Evolutionary conservation across 352 stramenopile species (phyloP).

Genomic region (Phytophthora kernoviae): DNA sequence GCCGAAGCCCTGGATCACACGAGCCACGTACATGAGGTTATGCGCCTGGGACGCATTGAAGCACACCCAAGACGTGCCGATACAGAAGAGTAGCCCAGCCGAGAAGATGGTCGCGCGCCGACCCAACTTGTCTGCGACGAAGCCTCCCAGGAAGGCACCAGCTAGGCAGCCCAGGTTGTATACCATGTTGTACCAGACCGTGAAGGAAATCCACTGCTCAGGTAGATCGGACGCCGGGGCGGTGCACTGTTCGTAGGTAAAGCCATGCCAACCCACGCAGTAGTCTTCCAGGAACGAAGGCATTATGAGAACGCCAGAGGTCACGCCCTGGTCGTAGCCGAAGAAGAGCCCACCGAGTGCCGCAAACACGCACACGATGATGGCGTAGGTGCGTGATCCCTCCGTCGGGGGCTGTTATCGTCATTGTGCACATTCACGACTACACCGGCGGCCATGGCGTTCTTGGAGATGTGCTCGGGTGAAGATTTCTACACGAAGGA

Average conservation of each 20-base stretch:
- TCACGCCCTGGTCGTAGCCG: slow-evolving; percentile 38
- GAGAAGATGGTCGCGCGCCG: slow-evolving; percentile 30
- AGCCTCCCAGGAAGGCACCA: slow-evolving; percentile 25
- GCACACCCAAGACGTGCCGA: slow-evolving; percentile 25
- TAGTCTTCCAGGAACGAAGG: slow-evolving; percentile 34
- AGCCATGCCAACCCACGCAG: slow-evolving; percentile 31
- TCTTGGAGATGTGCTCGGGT: not conserved
- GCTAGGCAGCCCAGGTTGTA: slow-evolving; percentile 33
- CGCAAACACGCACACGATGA: slow-evolving; percentile 30
- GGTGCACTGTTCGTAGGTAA: slow-evolving; percentile 33
- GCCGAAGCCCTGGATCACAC: slow-evolving; percentile 25
- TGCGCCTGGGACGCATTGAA: slow-evolving; percentile 16
- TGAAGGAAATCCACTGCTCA: slow-evolving; percentile 27
- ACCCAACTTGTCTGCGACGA: slow-evolving; percentile 26
- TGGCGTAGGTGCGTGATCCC: slow-evolving; percentile 35
- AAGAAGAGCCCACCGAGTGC: slow-evolving; percentile 40
- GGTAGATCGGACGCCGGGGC: slow-evolving; percentile 11
- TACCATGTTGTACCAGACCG: slow-evolving; percentile 31
- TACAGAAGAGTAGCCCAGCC: slow-evolving; percentile 30
- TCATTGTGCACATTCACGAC: slow-evolving; percentile 18
- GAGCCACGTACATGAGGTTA: slow-evolving; percentile 19
- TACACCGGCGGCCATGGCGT: slow-evolving; percentile 15
- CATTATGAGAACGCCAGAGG: slow-evolving; percentile 34
- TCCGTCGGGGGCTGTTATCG: slow-evolving; percentile 24
- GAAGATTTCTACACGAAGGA: not conserved